Evolutionary conservation across 2,329 filamentous ascomycete species (phyloP).

Genomic region (Didymella arachidicola): DNA sequence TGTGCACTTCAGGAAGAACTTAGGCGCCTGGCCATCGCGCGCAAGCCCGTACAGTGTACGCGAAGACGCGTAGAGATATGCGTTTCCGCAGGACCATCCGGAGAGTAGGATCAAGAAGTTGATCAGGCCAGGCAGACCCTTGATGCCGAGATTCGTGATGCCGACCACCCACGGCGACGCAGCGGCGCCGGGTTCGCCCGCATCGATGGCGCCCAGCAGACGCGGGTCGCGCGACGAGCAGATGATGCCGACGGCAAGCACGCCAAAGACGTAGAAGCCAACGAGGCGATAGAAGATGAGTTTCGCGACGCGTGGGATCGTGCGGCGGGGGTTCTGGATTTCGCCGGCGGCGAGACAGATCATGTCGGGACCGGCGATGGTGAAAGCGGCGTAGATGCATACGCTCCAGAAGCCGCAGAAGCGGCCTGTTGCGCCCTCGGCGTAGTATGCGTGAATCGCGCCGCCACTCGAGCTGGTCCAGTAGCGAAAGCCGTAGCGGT

Average conservation of each 20-base stretch:
- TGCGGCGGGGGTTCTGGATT: conserved; percentile 65
- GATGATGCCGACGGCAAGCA: conserved; percentile 68
- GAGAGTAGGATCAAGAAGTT: conserved; percentile 73
- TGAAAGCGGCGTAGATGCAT: conserved; percentile 61
- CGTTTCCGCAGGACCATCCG: conserved; percentile 66
- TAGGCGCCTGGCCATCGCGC: conserved; percentile 70
- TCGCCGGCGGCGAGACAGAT: conserved; percentile 60
- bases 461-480: conserved; percentile 59
- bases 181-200: conserved; percentile 62
- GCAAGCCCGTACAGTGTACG: conserved; percentile 64
- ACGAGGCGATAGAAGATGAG: conserved; percentile 69
- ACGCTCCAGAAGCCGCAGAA: conserved; percentile 54
- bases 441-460: conserved; percentile 61
- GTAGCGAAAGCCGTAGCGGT: conserved; percentile 64
- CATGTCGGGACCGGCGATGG: conserved; percentile 58
- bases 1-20: conserved; percentile 66
- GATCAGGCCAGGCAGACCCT: conserved; percentile 69
- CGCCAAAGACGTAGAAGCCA: conserved; percentile 66
- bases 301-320: conserved; percentile 66
- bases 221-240: conserved; percentile 61
- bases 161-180: conserved; percentile 61
- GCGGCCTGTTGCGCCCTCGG: conserved; percentile 56
- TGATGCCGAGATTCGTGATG: conserved; percentile 60
- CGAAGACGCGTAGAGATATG: conserved; percentile 61
- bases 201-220: conserved; percentile 53